A percentile compares a stretch with the other conserved stretches of the same genome.
phyloP scores from a whole-genome alignment of 2,329 filamentous ascomycete genomes.

The Colletotrichum somersetense region DNA sequence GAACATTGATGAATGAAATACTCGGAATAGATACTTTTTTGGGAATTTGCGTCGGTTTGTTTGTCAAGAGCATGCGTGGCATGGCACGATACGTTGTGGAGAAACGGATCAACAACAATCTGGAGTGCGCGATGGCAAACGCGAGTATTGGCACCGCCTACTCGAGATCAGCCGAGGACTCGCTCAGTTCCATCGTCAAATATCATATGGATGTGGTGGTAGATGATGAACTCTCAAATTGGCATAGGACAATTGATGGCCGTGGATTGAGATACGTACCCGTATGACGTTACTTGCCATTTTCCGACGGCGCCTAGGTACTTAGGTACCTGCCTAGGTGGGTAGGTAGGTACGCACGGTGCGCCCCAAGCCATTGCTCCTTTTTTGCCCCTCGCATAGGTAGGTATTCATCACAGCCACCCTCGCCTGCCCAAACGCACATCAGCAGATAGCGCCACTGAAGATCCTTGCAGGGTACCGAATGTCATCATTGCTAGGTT shows the following conservation, averaged over 20 bases:
- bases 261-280: not conserved
- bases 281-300: slow-evolving; percentile 16
- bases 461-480: not conserved
- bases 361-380: too few species aligned
- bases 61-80: not conserved
- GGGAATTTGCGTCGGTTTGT: not conserved
- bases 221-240: not conserved
- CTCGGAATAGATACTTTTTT: not conserved
- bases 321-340: too few species aligned
- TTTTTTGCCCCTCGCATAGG: not conserved
- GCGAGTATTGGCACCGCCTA: not conserved
- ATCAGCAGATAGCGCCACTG: not conserved
- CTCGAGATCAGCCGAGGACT: not conserved
- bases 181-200: slow-evolving; percentile 4
- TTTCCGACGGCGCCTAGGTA: not conserved
- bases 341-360: too few species aligned
- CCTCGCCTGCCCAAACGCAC: not conserved
- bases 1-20: not conserved
- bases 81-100: not conserved
- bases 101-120: not conserved
- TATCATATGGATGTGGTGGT: not conserved
- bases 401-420: not conserved
- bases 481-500: not conserved
- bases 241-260: slow-evolving; percentile 11
- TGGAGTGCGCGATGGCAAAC: too few species aligned